Conservation (phyloP, 306 rosid species). For the Sicyos edulis region DNA sequence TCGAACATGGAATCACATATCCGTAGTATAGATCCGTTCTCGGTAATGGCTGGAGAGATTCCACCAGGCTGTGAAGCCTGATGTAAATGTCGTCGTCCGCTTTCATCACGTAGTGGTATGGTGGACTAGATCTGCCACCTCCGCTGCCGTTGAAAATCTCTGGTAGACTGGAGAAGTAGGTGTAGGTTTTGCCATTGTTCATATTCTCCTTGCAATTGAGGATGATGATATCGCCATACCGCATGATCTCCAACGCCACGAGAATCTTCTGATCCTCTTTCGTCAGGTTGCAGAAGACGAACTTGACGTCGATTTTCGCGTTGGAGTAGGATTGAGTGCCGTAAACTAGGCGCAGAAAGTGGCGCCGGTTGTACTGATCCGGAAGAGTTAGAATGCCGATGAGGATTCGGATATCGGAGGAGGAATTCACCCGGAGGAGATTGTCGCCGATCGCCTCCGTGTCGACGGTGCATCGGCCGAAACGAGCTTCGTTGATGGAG, state of each 20-base stretch:
- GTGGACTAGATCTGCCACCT: slow-evolving; percentile 38
- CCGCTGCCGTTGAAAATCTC: slow-evolving; percentile 52
- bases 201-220: slow-evolving; percentile 85
- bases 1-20: slow-evolving; percentile 80
- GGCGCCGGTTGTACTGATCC: slow-evolving; percentile 85
- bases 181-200: slow-evolving; percentile 85
- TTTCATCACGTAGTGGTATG: slow-evolving; percentile 87
- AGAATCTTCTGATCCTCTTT: slow-evolving; percentile 72
- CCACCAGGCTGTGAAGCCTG: slow-evolving; percentile 51
- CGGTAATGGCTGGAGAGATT: slow-evolving; percentile 53
- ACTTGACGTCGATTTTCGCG: slow-evolving; percentile 63
- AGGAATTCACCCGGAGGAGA: not conserved
- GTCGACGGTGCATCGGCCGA: slow-evolving; percentile 34
- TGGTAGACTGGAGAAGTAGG: slow-evolving; percentile 67
- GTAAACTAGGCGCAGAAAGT: slow-evolving; percentile 82
- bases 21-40: slow-evolving; percentile 85
- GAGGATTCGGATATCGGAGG: slow-evolving; percentile 56
- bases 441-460: not conserved
- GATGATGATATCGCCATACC: slow-evolving; percentile 68
- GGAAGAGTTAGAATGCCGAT: slow-evolving; percentile 81
- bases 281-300: slow-evolving; percentile 86
- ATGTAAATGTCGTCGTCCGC: slow-evolving; percentile 72
- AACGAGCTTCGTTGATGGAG: slow-evolving; percentile 61
- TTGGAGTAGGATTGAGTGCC: slow-evolving; percentile 53
- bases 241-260: slow-evolving; percentile 74